phyloP scores from a whole-genome alignment of 306 rosid species.

The Notholithocarpus densiflorus region DNA sequence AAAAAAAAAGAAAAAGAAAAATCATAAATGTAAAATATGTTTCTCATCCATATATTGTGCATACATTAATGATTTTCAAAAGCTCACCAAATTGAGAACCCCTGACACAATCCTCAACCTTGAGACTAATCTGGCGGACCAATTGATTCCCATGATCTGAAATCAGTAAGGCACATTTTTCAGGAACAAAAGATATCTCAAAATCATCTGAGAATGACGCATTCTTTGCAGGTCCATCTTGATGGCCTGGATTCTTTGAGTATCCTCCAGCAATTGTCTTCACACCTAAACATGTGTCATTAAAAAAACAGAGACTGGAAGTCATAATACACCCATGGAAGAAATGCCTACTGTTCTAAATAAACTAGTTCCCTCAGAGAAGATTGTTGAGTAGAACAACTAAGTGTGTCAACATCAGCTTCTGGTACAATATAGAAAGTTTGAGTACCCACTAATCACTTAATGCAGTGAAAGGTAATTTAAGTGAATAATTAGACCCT shows the following conservation, averaged over 20 bases:
- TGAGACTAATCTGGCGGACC: slow-evolving; percentile 59
- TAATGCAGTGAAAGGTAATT: not conserved
- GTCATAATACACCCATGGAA: not conserved
- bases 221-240: slow-evolving; percentile 65
- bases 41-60: not conserved
- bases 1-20: not conserved
- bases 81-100: slow-evolving; percentile 46
- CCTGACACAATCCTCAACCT: slow-evolving; percentile 54
- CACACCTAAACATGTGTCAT: slow-evolving; percentile 48
- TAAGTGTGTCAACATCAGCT: not conserved
- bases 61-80: slow-evolving; percentile 14
- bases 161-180: slow-evolving; percentile 49
- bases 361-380: not conserved
- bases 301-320: slow-evolving; percentile 7
- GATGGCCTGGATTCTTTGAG: slow-evolving; percentile 28
- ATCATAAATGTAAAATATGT: slow-evolving; percentile 4
- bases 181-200: slow-evolving; percentile 53
- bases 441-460: not conserved
- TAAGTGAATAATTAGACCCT: not conserved
- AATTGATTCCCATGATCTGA: slow-evolving; percentile 50
- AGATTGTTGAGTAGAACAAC: not conserved
- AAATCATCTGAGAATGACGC: slow-evolving; percentile 53
- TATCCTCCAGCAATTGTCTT: slow-evolving; percentile 70
- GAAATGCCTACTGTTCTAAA: not conserved
- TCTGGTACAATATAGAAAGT: not conserved